These are phyloP conservation scores for Fusarium subtropicale DNA, from an alignment of 2,329 filamentous ascomycete species.

Conservation along the genomic window DNA sequence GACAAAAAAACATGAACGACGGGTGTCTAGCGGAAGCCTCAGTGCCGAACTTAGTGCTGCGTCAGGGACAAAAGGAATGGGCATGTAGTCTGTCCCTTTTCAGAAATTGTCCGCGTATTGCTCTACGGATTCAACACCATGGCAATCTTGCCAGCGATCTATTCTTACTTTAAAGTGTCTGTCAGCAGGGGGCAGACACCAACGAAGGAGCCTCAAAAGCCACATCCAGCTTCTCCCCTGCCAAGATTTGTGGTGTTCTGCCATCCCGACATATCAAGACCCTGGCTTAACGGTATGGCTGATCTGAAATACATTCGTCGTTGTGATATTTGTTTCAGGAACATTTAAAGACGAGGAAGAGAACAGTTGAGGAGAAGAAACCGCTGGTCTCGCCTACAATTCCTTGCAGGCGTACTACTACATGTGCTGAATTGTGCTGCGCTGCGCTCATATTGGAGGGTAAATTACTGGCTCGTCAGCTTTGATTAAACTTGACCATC, in stretches of 20 bases:
- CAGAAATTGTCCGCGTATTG: background rate
- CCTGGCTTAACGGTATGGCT: constrained; percentile 15
- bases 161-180: background rate
- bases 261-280: background rate
- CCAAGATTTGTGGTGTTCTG: constrained; percentile 25
- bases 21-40: constrained; percentile 2
- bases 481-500: background rate
- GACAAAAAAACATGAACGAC: constrained; percentile 4
- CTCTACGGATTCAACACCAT: background rate
- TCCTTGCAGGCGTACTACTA: background rate
- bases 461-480: background rate
- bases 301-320: constrained; percentile 20
- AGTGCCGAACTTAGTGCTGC: constrained; percentile 21
- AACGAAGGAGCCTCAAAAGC: constrained; percentile 20
- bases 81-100: background rate
- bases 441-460: background rate
- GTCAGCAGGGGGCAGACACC: constrained; percentile 6
- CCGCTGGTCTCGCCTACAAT: background rate
- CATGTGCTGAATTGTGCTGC: background rate
- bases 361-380: background rate
- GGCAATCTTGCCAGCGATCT: background rate
- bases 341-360: constrained; percentile 11
- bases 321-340: constrained; percentile 9
- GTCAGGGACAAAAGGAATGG: constrained; percentile 15
- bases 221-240: constrained; percentile 31